A percentile compares a stretch with the other conserved stretches of the same genome.
phyloP scores from a whole-genome alignment of 495 filamentous ascomycete genomes.

The Penicillium chermesinum region DNA sequence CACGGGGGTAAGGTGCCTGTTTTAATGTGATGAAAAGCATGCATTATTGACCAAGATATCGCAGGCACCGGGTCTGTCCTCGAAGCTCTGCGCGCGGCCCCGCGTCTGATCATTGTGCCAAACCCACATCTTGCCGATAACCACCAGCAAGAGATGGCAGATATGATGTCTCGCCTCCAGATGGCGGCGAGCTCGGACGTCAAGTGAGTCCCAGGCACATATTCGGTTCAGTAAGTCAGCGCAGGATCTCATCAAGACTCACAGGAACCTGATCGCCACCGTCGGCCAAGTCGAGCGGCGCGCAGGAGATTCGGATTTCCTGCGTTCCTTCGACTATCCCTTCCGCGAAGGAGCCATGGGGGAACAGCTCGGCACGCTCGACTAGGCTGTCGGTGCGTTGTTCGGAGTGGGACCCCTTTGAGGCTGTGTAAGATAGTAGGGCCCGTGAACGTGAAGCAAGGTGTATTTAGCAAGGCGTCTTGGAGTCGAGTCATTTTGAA shows the following conservation, averaged over 20 bases:
- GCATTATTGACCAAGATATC: background rate
- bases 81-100: conserved; percentile 62
- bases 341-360: background rate
- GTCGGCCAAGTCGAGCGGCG: background rate
- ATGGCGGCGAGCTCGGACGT: conserved; percentile 64
- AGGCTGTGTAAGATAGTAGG: too few species aligned
- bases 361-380: conserved; percentile 1
- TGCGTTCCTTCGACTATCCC: background rate
- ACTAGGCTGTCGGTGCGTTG: background rate
- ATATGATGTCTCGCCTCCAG: conserved; percentile 60
- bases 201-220: conserved; percentile 42
- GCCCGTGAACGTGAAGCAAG: too few species aligned
- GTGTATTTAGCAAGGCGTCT: background rate
- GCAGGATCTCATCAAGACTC: too few species aligned
- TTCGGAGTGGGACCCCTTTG: background rate
- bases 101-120: conserved; percentile 78
- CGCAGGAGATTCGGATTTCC: background rate
- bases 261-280: background rate
- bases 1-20: conserved; percentile 69
- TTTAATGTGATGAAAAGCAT: background rate
- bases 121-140: conserved; percentile 81
- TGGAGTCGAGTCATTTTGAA: too few species aligned
- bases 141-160: conserved; percentile 83
- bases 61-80: conserved; percentile 86
- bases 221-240: background rate